These are phyloP conservation scores for Hymenoscyphus albidus DNA, from an alignment of 2,329 filamentous ascomycete genomes.

Conservation along the genomic window DNA sequence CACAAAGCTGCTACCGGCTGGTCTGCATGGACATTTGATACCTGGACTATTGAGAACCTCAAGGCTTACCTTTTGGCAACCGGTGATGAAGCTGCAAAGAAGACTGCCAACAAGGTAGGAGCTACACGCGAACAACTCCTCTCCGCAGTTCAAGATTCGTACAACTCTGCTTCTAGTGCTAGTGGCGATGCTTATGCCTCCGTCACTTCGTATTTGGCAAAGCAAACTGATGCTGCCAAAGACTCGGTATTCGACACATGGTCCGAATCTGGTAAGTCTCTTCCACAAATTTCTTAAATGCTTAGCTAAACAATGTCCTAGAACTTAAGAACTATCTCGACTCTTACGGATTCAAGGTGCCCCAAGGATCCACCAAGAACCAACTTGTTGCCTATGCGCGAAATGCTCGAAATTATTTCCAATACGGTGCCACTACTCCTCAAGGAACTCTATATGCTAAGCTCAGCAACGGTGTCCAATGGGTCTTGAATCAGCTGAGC, in stretches of 20 bases:
- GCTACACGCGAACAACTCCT: constrained; percentile 71
- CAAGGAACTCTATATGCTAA: constrained; percentile 63
- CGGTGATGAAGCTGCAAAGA: constrained; percentile 53
- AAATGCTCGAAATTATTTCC: constrained; percentile 72
- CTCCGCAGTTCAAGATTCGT: constrained; percentile 58
- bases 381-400: constrained; percentile 68
- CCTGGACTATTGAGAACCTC: constrained; percentile 67
- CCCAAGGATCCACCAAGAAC: constrained; percentile 43
- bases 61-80: constrained; percentile 52
- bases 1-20: constrained; percentile 67
- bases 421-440: constrained; percentile 67
- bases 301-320: constrained; percentile 32
- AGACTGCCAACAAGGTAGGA: constrained; percentile 58
- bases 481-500: constrained; percentile 46
- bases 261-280: constrained; percentile 47
- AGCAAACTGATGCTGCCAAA: constrained; percentile 63
- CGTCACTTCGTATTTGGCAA: constrained; percentile 65
- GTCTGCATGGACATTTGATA: constrained; percentile 76
- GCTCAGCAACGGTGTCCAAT: constrained; percentile 45
- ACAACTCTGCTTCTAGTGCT: constrained; percentile 54
- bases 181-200: constrained; percentile 60
- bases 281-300: not conserved
- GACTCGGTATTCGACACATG: constrained; percentile 66
- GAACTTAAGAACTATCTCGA: constrained; percentile 76
- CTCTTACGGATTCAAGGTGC: constrained; percentile 60